Evolutionary conservation across 1,139 yeast genomes (phyloP).

Genomic region (Yamadazyma siamensis): DNA sequence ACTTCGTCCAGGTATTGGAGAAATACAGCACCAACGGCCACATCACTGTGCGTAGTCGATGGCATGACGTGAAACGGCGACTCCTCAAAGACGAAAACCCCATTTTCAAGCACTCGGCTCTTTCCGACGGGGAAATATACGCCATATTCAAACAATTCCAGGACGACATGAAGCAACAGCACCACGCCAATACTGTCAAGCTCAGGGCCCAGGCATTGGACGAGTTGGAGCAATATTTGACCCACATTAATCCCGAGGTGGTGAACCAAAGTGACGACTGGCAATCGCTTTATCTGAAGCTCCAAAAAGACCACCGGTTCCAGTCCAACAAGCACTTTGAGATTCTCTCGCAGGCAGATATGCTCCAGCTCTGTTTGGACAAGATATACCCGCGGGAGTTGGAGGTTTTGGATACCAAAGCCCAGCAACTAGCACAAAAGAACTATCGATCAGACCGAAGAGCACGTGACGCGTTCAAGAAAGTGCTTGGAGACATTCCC

Average conservation of each 20-base stretch:
- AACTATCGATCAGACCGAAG: conserved; percentile 59
- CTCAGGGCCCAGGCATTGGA: conserved; percentile 53
- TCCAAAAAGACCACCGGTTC: conserved; percentile 50
- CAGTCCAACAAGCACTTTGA: conserved; percentile 58
- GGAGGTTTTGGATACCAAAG: conserved; percentile 29
- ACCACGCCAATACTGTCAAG: too few relatives aligned
- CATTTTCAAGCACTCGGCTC: conserved; percentile 59
- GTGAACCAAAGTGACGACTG: conserved; percentile 35
- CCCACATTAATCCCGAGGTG: conserved; percentile 30
- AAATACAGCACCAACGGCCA: conserved; percentile 28
- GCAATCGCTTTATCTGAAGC: conserved; percentile 38
- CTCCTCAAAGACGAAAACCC: conserved; percentile 60
- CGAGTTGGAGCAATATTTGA: conserved; percentile 50
- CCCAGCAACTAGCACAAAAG: conserved; percentile 30
- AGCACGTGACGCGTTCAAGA: conserved; percentile 59
- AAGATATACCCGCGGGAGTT: conserved; percentile 43
- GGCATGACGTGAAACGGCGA: conserved; percentile 53
- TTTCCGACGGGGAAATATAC: conserved; percentile 54
- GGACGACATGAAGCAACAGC: conserved; percentile 34
- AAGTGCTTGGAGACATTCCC: conserved; percentile 38
- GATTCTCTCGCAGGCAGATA: conserved; percentile 54
- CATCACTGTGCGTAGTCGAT: conserved; percentile 59
- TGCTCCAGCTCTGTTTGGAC: conserved; percentile 50
- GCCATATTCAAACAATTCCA: conserved; percentile 52
- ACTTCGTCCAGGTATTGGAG: conserved; percentile 49